Percentiles rank a stretch among this genome's conserved stretches.
These are phyloP conservation scores for Narthecium ossifragum DNA, from an alignment of 106 monocot species.

Conservation along the genomic window DNA sequence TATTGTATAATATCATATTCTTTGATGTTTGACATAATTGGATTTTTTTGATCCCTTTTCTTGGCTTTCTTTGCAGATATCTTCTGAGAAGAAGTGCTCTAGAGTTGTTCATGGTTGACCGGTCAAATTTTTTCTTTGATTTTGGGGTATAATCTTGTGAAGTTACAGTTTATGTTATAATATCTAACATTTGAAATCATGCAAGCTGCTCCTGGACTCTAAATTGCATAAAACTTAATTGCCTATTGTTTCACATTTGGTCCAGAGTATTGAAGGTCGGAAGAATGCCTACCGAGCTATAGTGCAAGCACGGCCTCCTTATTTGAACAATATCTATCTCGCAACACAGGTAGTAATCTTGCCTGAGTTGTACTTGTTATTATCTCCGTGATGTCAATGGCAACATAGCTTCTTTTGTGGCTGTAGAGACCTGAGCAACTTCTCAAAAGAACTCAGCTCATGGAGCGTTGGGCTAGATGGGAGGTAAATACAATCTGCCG, in stretches of 20 bases:
- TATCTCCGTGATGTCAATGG: too few species aligned
- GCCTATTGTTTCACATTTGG: slow-evolving; percentile 2
- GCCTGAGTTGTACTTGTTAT: not conserved
- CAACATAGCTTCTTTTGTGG: slow-evolving; percentile 6
- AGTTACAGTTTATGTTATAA: not conserved
- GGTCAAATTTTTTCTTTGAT: slow-evolving; percentile 93
- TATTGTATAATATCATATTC: too few species aligned
- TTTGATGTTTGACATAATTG: not conserved
- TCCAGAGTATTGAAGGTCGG: slow-evolving; percentile 79
- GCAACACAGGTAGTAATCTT: slow-evolving; percentile 64
- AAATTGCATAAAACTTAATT: too few species aligned
- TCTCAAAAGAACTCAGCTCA: slow-evolving; percentile 82
- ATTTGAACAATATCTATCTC: slow-evolving; percentile 73
- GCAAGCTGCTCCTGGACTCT: too few species aligned
- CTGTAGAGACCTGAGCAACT: slow-evolving; percentile 85
- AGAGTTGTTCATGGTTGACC: slow-evolving; percentile 91
- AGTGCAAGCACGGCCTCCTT: slow-evolving; percentile 73
- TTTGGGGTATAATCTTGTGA: slow-evolving; percentile 62
- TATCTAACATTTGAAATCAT: too few species aligned
- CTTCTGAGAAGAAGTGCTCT: slow-evolving; percentile 85
- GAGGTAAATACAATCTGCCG: slow-evolving; percentile 72
- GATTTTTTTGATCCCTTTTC: not conserved
- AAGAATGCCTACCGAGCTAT: slow-evolving; percentile 83
- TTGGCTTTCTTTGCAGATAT: slow-evolving; percentile 51
- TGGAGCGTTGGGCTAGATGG: slow-evolving; percentile 98